phyloP scores from a whole-genome alignment of 1,284 basidiomycete species.

The Ceratobasidium sp. region DNA sequence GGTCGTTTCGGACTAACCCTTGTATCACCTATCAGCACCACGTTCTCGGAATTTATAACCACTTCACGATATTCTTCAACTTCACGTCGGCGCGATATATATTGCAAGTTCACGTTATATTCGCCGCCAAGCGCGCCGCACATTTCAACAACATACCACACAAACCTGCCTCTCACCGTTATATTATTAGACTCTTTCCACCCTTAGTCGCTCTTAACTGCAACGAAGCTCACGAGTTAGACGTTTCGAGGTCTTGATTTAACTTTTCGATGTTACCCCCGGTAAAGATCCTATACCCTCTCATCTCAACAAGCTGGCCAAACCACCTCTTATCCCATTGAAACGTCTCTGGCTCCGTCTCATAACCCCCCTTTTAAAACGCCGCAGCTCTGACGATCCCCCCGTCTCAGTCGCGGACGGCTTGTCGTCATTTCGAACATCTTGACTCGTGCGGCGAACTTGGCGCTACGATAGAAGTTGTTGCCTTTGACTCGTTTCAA shows the following conservation, averaged over 20 bases:
- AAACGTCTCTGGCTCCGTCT: constrained; percentile 87
- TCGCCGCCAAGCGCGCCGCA: background rate
- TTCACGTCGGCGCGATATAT: too few species aligned
- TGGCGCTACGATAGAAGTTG: constrained; percentile 94
- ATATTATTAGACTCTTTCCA: constrained; percentile 15
- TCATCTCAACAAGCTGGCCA: constrained; percentile 66
- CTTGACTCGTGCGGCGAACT: constrained; percentile 83
- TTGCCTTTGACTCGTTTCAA: constrained; percentile 86
- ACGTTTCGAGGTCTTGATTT: constrained; percentile 58
- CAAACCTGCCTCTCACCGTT: constrained; percentile 3
- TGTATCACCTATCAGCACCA: too few species aligned
- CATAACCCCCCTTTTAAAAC: constrained; percentile 92
- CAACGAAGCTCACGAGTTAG: constrained; percentile 22
- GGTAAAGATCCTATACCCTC: constrained; percentile 56
- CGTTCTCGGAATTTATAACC: too few species aligned
- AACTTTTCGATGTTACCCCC: constrained; percentile 94
- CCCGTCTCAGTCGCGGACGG: constrained; percentile 88
- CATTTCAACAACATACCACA: too few species aligned
- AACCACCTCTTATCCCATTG: constrained; percentile 97
- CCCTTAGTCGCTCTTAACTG: constrained; percentile 36
- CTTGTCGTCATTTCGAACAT: constrained; percentile 92
- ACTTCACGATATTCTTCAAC: too few species aligned
- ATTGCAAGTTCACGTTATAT: too few species aligned
- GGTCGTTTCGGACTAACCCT: too few species aligned
- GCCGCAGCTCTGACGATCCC: constrained; percentile 92